A percentile compares a stretch with the other conserved stretches of the same genome.
Evolutionary conservation across 148 eudicot species (phyloP).

Genomic region (Suaeda aralocaspica): DNA sequence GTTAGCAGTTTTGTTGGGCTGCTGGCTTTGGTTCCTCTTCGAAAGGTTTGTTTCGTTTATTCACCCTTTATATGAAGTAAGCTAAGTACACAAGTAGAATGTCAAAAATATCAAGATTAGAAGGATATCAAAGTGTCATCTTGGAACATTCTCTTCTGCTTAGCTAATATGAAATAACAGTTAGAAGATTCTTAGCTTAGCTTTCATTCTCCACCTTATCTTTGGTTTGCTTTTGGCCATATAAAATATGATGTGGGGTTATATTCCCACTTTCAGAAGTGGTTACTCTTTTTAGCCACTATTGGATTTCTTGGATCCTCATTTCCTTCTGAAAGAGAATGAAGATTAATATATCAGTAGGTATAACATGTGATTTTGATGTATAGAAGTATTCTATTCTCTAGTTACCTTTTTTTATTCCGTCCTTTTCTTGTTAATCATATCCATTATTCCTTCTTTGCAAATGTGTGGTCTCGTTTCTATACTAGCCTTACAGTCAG

Average conservation of each 20-base stretch:
- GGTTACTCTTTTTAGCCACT: slow-evolving; percentile 8
- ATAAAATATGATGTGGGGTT: slow-evolving; percentile 14
- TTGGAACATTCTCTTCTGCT: slow-evolving; percentile 19
- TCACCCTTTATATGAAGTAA: slow-evolving; percentile 1
- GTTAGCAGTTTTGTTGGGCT: slow-evolving; percentile 69
- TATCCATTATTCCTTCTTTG: neutral
- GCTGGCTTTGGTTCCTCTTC: slow-evolving; percentile 69
- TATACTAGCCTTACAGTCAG: neutral
- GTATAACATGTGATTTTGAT: neutral
- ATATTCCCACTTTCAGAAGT: slow-evolving; percentile 8
- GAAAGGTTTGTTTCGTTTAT: slow-evolving; percentile 47
- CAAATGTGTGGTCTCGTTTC: slow-evolving; percentile 8
- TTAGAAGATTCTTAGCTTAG: slow-evolving; percentile 9
- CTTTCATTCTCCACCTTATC: slow-evolving; percentile 19
- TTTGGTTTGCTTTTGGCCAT: slow-evolving; percentile 13
- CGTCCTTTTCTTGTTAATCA: neutral
- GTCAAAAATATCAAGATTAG: slow-evolving; percentile 13
- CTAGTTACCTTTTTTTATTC: neutral
- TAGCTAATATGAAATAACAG: slow-evolving; percentile 8
- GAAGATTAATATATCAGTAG: slow-evolving; percentile 6
- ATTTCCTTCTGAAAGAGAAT: slow-evolving; percentile 7
- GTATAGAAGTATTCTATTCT: neutral
- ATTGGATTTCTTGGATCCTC: slow-evolving; percentile 3
- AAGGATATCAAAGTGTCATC: slow-evolving; percentile 6
- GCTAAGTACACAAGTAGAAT: slow-evolving; percentile 11